Percentiles rank a stretch among this genome's conserved stretches.
These are phyloP conservation scores for Aspergillus neotritici DNA, from an alignment of 2,329 filamentous ascomycete genomes.

Conservation along the genomic window DNA sequence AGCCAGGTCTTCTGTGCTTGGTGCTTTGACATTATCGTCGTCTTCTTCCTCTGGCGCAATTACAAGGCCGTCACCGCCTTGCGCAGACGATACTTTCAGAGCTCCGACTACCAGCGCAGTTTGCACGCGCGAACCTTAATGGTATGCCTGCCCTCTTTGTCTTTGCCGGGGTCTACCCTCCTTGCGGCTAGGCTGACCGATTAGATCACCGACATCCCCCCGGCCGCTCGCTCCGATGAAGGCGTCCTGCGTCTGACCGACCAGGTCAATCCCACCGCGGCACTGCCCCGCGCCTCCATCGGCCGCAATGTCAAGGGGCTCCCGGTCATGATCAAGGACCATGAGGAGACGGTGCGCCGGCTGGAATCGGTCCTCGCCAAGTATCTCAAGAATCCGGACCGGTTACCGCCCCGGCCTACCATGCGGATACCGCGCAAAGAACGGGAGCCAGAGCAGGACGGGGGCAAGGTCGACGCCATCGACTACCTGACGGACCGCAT, in stretches of 20 bases:
- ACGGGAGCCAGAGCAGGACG: conserved; percentile 55
- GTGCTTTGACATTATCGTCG: conserved; percentile 68
- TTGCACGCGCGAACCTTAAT: conserved; percentile 66
- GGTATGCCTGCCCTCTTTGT: conserved; percentile 27
- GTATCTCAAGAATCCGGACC: conserved; percentile 81
- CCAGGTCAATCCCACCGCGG: conserved; percentile 68
- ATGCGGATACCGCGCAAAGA: conserved; percentile 80
- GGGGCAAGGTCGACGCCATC: conserved; percentile 82
- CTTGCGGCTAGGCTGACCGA: neutral
- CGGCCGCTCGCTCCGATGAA: conserved; percentile 71
- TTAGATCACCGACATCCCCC: conserved; percentile 76
- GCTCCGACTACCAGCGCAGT: conserved; percentile 79
- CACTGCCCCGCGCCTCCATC: conserved; percentile 72
- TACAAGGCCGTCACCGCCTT: conserved; percentile 68
- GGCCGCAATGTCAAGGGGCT: conserved; percentile 89
- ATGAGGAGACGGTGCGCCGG: conserved; percentile 72
- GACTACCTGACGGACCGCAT: conserved; percentile 87
- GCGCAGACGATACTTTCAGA: conserved; percentile 75
- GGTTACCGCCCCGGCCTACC: conserved; percentile 70
- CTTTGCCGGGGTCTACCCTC: neutral
- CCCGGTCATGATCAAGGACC: conserved; percentile 76
- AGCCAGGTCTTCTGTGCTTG: conserved; percentile 55
- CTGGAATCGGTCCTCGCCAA: conserved; percentile 80
- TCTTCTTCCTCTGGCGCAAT: conserved; percentile 82
- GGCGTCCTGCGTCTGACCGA: conserved; percentile 82